phyloP scores from a whole-genome alignment of 148 eudicot species.

The Euryodendron excelsum region DNA sequence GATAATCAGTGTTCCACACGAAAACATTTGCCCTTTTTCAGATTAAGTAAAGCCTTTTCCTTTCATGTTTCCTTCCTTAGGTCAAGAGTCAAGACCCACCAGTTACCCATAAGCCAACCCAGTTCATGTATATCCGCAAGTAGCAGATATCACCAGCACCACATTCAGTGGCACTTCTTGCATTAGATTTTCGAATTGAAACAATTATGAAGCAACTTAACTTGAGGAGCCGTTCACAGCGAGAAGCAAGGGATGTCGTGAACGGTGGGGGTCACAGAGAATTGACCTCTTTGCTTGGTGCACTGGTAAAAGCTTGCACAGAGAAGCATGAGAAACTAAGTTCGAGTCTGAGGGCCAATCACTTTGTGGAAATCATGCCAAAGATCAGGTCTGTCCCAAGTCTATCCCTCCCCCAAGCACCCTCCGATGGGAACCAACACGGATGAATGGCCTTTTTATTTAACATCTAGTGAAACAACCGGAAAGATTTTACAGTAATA shows the following conservation, averaged over 20 bases:
- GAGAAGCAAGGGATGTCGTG: too few species aligned
- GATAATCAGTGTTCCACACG: too few species aligned
- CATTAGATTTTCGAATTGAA: neutral
- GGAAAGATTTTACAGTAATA: neutral
- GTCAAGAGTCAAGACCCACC: neutral
- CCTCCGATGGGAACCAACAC: neutral
- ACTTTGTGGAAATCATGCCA: constrained; percentile 7
- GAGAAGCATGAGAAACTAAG: neutral
- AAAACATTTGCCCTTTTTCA: too few species aligned
- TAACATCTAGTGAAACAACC: constrained; percentile 1
- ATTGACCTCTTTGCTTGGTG: neutral
- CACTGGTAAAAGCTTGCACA: neutral
- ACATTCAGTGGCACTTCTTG: neutral
- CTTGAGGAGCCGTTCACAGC: neutral
- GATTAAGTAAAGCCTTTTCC: neutral
- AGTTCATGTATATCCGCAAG: constrained; percentile 2
- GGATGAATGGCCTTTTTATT: neutral
- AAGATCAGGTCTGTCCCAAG: constrained; percentile 1
- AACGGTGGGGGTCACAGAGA: too few species aligned
- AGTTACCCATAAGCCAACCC: neutral
- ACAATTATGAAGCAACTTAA: neutral
- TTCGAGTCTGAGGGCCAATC: neutral
- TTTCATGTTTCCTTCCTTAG: neutral
- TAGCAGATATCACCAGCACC: neutral
- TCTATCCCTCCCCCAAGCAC: neutral